These are phyloP conservation scores for Tetradesmus obliquus DNA, from an alignment of 139 green algal species.

Conservation along the genomic window DNA sequence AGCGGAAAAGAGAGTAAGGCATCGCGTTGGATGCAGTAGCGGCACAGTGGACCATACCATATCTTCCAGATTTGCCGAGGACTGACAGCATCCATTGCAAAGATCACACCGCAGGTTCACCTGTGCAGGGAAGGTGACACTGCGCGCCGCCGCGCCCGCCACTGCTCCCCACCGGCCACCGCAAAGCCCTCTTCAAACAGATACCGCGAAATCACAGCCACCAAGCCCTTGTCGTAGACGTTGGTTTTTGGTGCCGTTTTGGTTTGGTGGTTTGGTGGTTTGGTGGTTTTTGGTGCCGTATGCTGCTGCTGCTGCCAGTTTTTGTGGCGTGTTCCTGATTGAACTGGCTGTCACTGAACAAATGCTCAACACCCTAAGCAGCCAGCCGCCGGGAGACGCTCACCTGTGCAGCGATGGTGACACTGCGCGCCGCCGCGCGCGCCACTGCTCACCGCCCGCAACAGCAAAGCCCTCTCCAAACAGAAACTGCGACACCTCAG, in stretches of 20 bases:
- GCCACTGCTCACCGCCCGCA: conserved; percentile 87
- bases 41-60: too few relatives aligned
- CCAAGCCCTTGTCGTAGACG: too few relatives aligned
- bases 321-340: too few relatives aligned
- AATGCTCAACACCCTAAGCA: not conserved
- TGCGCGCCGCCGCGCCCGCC: conserved; percentile 82
- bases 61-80: too few relatives aligned
- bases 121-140: conserved; percentile 93
- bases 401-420: conserved; percentile 90
- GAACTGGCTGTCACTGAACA: too few relatives aligned
- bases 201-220: conserved; percentile 61
- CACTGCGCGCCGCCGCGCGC: conserved; percentile 87
- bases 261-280: conserved; percentile 30
- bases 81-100: too few relatives aligned
- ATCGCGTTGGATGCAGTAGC: too few relatives aligned
- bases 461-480: conserved; percentile 98
- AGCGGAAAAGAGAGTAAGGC: too few relatives aligned
- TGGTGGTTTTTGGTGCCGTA: not conserved
- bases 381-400: not conserved
- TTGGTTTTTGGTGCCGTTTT: too few relatives aligned
- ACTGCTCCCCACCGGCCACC: conserved; percentile 86
- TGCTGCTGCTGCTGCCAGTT: not conserved
- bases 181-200: conserved; percentile 98
- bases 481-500: conserved; percentile 92
- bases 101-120: not conserved